Base-by-base conservation (phyloP, 78 protist species). In the Mastigamoeba balamuthi region DNA sequence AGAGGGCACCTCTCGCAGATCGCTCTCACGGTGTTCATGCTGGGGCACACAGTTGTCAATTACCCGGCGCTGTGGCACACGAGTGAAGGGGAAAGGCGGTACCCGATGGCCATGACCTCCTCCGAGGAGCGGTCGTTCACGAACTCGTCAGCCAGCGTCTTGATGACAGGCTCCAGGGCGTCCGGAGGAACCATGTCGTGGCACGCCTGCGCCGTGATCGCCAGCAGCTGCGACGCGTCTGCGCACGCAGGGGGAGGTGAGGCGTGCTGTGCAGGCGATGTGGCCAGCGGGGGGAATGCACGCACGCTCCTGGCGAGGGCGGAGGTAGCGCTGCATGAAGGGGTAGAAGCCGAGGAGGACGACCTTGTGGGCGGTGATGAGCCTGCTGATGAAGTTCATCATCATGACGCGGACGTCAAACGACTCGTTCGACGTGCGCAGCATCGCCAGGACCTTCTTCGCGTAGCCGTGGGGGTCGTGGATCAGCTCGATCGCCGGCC, bases 151-250 rank as follows among this genome's bases (percentile, higher is more conserved):
- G 84, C 93, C 27, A 93, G 69, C 7, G 85, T 25, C 48, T 27
- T 27, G 38, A 95, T 27, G n/a, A 95, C 36, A 6, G 94, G 91
- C 73, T 91, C 87, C 28, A 95, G 39, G 1, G 64, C 78, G 8
- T 95, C 98, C 5, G 96, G 96, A 3, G 93, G 92, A 23, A 93
- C 89, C n/a, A 75, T 72, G 28, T 77, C 84, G 87, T 95, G 98
- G 67, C 89, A 88, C 0, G 94, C 73, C 76, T 88, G 94, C 4
- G 93, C 88, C n/a, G 69, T 71, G n/a, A 72, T 65, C 0, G 95
- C 91, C 35, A 93, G 76, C 9, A 93, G 4, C n/a, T 63, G 39
- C 1, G 96, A 86, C 58, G 91, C 83, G 36, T 84, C 71, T 36
- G 25, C 10, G 40, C 5, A 48, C 38, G 2, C 9, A 72, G 33